Base-by-base conservation (phyloP, 768 basidiomycete species). In the Dentipellis fragilis region DNA sequence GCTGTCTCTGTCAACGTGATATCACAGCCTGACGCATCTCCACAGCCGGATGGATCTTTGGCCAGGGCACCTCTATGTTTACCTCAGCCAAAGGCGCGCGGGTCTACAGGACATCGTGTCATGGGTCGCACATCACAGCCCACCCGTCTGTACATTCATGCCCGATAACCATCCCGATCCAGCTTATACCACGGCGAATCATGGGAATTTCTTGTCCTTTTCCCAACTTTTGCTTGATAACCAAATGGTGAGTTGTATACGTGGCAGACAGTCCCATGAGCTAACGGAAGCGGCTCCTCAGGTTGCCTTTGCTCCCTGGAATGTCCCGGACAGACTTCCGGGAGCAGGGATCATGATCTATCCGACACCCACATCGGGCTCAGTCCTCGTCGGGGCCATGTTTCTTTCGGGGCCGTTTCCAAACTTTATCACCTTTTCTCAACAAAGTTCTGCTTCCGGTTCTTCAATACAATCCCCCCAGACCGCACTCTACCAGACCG, bases 121-220 rank as follows among this genome's bases (percentile, higher is more conserved):
- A 7, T 83, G 80, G 80, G 71, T 80, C 50, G 73, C 71, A 56
- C 73, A 68, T 52, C 72, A 73, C 57, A 59, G 69, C 47, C 74
- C 65, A 35, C 69, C 80, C 19, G 68, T 80, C 57, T 81, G 80
- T 68, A 81, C 82, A 45, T 79, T 85, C 68, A 78, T 85, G 74
- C 77, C 84, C 16, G 78, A 83, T 63, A 75, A 77, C 36, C 74
- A 80, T 40, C 69, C 77, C 48, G 78, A 83, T 58, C 66, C 75
- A 34, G 72, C 74, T 46, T 65, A 66, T 49, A 74, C 77, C 63
- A 68, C 71, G 56, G 73, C 76, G 58, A 85, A 85, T 63, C 70
- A 77, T 62, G 67, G 73, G 47, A 72, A 69, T 57, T 85, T 84
- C 65, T 76, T 80, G 54, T 73, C 75, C 49, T 69, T 85, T 58